phyloP scores from a whole-genome alignment of 2,329 filamentous ascomycete species.

The Hortaea sp. region DNA sequence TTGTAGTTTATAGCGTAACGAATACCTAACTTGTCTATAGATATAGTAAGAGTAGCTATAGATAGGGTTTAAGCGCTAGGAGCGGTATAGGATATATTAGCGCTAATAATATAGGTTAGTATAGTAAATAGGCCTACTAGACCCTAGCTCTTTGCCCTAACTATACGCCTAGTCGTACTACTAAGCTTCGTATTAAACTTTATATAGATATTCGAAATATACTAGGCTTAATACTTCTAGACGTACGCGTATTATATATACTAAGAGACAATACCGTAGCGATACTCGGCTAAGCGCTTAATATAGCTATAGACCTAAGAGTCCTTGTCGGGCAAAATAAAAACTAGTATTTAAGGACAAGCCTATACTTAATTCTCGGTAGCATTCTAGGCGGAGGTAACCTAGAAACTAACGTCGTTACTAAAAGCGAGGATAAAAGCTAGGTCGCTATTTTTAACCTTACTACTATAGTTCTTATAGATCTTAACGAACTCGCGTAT shows the following conservation, averaged over 20 bases:
- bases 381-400: slow-evolving; percentile 40
- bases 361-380: slow-evolving; percentile 44
- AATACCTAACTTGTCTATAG: slow-evolving; percentile 59
- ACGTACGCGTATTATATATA: slow-evolving; percentile 64
- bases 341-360: slow-evolving; percentile 67
- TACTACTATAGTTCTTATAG: slow-evolving; percentile 53
- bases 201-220: slow-evolving; percentile 89
- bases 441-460: slow-evolving; percentile 39
- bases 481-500: slow-evolving; percentile 50
- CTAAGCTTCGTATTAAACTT: slow-evolving; percentile 96
- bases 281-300: slow-evolving; percentile 82
- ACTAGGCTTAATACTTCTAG: slow-evolving; percentile 61
- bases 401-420: slow-evolving; percentile 20
- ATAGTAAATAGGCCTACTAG: slow-evolving; percentile 25
- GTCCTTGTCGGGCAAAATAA: slow-evolving; percentile 64
- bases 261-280: slow-evolving; percentile 74
- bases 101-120: slow-evolving; percentile 76
- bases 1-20: slow-evolving; percentile 70
- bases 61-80: slow-evolving; percentile 59
- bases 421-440: slow-evolving; percentile 28
- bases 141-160: slow-evolving; percentile 27
- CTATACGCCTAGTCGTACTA: slow-evolving; percentile 56
- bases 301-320: slow-evolving; percentile 57
- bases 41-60: slow-evolving; percentile 79
- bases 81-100: slow-evolving; percentile 78